Evolutionary conservation across 768 basidiomycete genomes (phyloP), one percentile per base, ranked within the genome.

Genomic region (Psilocybe cubensis): DNA sequence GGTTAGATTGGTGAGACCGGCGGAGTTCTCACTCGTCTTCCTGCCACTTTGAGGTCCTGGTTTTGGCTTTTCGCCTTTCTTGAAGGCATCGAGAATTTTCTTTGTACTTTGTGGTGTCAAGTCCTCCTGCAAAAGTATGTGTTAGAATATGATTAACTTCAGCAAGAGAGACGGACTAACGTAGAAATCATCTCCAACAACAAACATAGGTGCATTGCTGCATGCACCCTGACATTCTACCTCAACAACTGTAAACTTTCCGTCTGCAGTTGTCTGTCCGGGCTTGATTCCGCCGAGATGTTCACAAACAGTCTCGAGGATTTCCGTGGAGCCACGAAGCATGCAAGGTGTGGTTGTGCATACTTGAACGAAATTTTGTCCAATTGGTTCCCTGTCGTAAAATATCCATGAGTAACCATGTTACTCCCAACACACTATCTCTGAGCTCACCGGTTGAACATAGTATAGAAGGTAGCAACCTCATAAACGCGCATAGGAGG

Each of bases 321-420:
- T 96, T 29, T 92, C 88, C 59, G 90, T 93, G 18, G 94, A 95
- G 46, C 96, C 96, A 59, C 85, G 82, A 31, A 99, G 82, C 90
- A 96, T 96, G 78, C 97, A 99, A 17, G 97, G 97, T 7, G 97
- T 98, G 31, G 97, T 98, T 27, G 97, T 98, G 81, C 97, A 99
- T 56, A 98, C 92, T 76, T 98, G 96, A 29, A 99, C 88, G 68
- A 98, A 98, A 72, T 98, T 82, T 65, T 91, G 77, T 24, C 94
- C 96, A 53, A 98, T 93, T 4, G 96, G 96, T 74, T 97, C 95
- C 52, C 94, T 95, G 9, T 38, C n/a, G 31, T 38, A n/a, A 14
- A 14, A 38, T 14, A 4, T n/a, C n/a, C n/a, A n/a, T 38, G 7
- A 38, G 14, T 38, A 38, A 6, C n/a, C 35, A 38, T 12, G n/a